Base-by-base conservation (phyloP, 2,329 filamentous ascomycete species). In the Ceratocystis harringtonii region DNA sequence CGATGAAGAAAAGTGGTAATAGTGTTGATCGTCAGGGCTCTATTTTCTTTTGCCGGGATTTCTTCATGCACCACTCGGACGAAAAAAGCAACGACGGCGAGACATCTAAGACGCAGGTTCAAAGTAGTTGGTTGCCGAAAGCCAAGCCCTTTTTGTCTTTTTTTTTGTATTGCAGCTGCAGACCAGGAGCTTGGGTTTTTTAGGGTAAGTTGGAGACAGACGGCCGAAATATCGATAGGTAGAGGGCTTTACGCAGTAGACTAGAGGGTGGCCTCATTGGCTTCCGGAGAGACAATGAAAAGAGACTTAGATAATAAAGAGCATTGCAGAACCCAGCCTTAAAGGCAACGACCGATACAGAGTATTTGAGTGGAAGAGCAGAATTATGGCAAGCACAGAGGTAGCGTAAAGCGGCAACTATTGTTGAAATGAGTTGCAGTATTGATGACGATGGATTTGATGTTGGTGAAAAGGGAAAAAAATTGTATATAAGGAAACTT, bases 31-130 rank as follows among this genome's bases (percentile, higher is more conserved):
- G 30, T 25, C 22, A 25, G 17, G 44, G n/a, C n/a, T 30, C 2
- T 32, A 22, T 48, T 12, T 32, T 62, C n/a, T n/a, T 62, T 36
- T 44, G 41, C 19, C n/a, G 19, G 52, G 52, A 57, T 57, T 57
- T 30, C 52, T 57, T 57, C 52, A 57, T 32, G 52, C 52, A 57
- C 52, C 52, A 25, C 52, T 57, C 28, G 22, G 52, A 57, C 52
- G 52, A 15, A 30, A 32, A 30, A 57, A 19, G 52, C 3, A 57
- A 57, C 52, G 30, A 17, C n/a, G 52, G 28, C 25, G n/a, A 57
- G 52, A 28, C 52, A 28, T 57, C 52, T 12, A 30, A 19, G 10
- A 57, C 19, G 52, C 25, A 57, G 52, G 52, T 28, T 57, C 5
- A 57, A 57, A 50, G 52, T 57, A 25, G 28, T 28, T 30, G 28